phyloP scores from a whole-genome alignment of 2,329 filamentous ascomycete species.

The Fusarium equiseti region DNA sequence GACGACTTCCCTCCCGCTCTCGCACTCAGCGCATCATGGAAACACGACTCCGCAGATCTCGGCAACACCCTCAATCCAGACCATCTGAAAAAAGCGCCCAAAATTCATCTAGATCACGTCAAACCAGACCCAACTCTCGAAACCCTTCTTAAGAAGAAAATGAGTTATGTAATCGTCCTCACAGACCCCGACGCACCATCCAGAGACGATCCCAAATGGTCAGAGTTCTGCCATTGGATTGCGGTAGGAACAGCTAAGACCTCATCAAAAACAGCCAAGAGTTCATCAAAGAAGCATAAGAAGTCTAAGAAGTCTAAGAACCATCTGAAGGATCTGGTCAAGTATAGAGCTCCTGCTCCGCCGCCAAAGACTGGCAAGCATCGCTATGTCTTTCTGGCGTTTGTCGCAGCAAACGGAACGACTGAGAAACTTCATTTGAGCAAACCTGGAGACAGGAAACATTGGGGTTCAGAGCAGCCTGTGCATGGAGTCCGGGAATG shows the following conservation, averaged over 20 bases:
- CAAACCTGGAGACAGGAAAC: slow-evolving; percentile 30
- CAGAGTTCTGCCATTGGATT: slow-evolving; percentile 44
- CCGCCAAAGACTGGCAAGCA: slow-evolving; percentile 39
- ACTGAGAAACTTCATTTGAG: slow-evolving; percentile 29
- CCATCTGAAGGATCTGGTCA: slow-evolving; percentile 21
- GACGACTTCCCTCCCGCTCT: slow-evolving; percentile 38
- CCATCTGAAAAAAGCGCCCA: slow-evolving; percentile 6
- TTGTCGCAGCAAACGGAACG: slow-evolving; percentile 36
- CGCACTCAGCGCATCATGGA: slow-evolving; percentile 28
- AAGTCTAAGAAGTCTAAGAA: background rate
- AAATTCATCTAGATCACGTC: background rate
- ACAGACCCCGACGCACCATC: slow-evolving; percentile 43
- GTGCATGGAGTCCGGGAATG: slow-evolving; percentile 38
- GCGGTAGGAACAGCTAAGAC: background rate
- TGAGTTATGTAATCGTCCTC: slow-evolving; percentile 26
- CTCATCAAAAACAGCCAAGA: background rate
- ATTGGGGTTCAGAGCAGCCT: slow-evolving; percentile 34
- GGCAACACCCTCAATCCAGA: slow-evolving; percentile 32
- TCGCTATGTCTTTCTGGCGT: slow-evolving; percentile 41
- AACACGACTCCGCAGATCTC: slow-evolving; percentile 23
- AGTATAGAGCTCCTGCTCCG: slow-evolving; percentile 37
- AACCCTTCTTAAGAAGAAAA: background rate
- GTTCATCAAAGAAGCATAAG: background rate
- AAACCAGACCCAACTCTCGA: background rate
- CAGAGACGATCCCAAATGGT: slow-evolving; percentile 39